Evolutionary conservation across 441 rosid species (phyloP).

Genomic region (Pelargonium cotyledonis): DNA sequence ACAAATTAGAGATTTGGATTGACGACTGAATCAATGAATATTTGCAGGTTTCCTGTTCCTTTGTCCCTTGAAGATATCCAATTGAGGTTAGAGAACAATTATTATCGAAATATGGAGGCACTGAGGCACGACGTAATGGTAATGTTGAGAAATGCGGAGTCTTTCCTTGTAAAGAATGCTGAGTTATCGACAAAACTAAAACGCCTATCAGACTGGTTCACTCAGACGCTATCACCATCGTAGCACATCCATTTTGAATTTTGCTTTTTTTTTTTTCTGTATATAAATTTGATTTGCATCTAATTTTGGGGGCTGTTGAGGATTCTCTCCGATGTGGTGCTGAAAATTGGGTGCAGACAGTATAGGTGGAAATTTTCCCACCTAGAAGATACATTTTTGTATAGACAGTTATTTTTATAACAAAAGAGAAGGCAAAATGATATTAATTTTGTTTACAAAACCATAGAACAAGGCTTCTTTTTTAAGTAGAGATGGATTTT

Average conservation of each 20-base stretch:
- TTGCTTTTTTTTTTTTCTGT: background rate
- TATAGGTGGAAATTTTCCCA: too few species aligned
- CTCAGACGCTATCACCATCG: slow-evolving; percentile 39
- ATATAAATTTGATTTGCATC: slow-evolving; percentile 4
- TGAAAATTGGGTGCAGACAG: too few species aligned
- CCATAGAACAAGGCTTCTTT: too few species aligned
- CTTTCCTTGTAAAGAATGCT: slow-evolving; percentile 50
- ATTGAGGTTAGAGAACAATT: slow-evolving; percentile 72
- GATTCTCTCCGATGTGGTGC: too few species aligned
- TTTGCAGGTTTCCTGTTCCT: slow-evolving; percentile 86
- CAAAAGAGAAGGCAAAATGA: too few species aligned
- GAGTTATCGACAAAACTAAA: slow-evolving; percentile 48
- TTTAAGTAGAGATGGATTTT: too few species aligned
- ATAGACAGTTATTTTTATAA: too few species aligned
- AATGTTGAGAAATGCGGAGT: slow-evolving; percentile 63
- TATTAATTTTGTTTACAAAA: too few species aligned
- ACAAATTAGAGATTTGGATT: background rate
- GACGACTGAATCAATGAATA: background rate
- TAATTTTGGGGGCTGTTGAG: slow-evolving; percentile 1
- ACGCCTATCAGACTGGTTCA: slow-evolving; percentile 56
- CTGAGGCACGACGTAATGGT: slow-evolving; percentile 65
- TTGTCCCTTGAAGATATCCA: slow-evolving; percentile 61
- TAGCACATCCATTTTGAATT: slow-evolving; percentile 25
- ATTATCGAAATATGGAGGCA: slow-evolving; percentile 74
- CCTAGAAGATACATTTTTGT: too few species aligned